Conservation (phyloP, 768 basidiomycete species). For the Lactarius hengduanensis region DNA sequence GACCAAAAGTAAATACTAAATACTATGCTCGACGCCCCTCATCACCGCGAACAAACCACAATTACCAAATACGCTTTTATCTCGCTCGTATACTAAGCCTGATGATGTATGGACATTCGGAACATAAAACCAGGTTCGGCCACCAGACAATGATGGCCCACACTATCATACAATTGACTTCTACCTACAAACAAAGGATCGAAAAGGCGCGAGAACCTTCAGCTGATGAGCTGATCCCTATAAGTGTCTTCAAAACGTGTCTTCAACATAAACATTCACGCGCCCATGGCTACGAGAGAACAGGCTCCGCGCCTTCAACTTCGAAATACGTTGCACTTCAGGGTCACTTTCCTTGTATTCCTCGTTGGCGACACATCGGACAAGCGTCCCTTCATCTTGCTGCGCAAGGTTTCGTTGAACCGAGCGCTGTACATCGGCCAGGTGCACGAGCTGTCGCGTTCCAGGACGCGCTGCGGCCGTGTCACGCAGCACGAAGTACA, state of each 20-base stretch:
- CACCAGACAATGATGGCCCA: neutral
- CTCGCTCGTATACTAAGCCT: too few species aligned
- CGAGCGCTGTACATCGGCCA: constrained; percentile 25
- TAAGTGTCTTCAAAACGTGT: constrained; percentile 1
- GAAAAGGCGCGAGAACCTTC: too few species aligned
- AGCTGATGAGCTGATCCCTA: neutral
- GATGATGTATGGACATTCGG: neutral
- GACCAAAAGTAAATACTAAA: too few species aligned
- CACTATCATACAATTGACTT: constrained; percentile 1
- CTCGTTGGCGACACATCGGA: neutral
- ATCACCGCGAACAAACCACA: neutral
- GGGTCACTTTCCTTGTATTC: neutral
- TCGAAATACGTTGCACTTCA: neutral
- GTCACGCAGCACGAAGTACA: constrained; percentile 6
- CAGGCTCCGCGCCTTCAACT: constrained; percentile 10
- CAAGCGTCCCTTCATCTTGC: neutral
- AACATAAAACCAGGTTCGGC: neutral
- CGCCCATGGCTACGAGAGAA: neutral
- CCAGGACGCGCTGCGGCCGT: constrained; percentile 3
- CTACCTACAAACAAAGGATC: neutral
- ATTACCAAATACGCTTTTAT: neutral
- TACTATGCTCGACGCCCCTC: too few species aligned
- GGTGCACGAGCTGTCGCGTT: constrained; percentile 18
- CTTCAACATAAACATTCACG: constrained; percentile 12
- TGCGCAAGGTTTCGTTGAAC: constrained; percentile 15